Conservation (phyloP, 768 basidiomycete species). For the Gloeophyllum trabeum region DNA sequence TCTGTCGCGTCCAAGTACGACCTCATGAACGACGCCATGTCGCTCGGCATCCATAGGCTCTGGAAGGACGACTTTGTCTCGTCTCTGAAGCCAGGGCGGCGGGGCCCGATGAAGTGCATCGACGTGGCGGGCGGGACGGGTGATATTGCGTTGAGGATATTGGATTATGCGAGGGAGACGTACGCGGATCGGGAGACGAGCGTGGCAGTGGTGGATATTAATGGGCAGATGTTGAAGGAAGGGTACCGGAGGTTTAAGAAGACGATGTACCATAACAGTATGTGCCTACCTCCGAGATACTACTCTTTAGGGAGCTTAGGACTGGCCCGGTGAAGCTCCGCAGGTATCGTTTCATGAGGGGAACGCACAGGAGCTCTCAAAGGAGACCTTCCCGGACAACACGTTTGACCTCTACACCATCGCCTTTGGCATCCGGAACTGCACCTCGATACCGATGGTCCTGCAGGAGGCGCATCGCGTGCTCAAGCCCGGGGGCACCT, state of each 20-base stretch:
- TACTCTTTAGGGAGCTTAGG: slow-evolving; percentile 2
- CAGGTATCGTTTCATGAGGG: slow-evolving; percentile 89
- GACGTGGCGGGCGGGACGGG: slow-evolving; percentile 98
- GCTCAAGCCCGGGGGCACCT: slow-evolving; percentile 90
- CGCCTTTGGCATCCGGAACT: slow-evolving; percentile 96
- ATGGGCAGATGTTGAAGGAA: slow-evolving; percentile 89
- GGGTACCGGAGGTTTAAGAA: slow-evolving; percentile 85
- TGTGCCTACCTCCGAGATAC: slow-evolving; percentile 15
- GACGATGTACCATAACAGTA: slow-evolving; percentile 98
- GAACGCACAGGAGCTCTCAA: slow-evolving; percentile 77
- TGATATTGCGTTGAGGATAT: slow-evolving; percentile 89
- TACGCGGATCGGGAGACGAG: slow-evolving; percentile 84
- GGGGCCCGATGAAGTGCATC: slow-evolving; percentile 68
- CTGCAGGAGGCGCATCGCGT: slow-evolving; percentile 86
- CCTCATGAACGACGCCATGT: slow-evolving; percentile 99
- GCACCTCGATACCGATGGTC: slow-evolving; percentile 84
- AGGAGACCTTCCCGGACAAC: slow-evolving; percentile 60
- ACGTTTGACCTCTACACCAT: slow-evolving; percentile 96
- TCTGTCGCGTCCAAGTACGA: slow-evolving; percentile 95
- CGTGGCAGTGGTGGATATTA: slow-evolving; percentile 90
- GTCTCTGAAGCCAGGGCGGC: slow-evolving; percentile 62
- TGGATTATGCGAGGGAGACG: slow-evolving; percentile 83
- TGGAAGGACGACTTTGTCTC: slow-evolving; percentile 94
- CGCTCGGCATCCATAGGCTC: slow-evolving; percentile 87
- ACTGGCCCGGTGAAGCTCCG: slow-evolving; percentile 43